Base-by-base conservation (phyloP, 2,329 filamentous ascomycete species). In the Claviceps spartinae region DNA sequence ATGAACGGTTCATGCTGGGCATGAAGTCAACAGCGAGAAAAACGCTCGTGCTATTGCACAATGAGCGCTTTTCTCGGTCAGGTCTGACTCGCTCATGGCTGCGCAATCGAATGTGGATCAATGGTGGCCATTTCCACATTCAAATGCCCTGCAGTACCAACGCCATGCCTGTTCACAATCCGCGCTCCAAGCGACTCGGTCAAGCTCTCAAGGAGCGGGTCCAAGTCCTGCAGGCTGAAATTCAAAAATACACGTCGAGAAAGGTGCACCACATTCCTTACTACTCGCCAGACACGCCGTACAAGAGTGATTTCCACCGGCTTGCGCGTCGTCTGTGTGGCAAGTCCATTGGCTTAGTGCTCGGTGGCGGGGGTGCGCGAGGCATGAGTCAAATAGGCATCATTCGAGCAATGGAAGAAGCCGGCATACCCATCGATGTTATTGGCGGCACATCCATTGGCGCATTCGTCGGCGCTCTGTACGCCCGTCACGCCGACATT, bases 21-120 rank as follows among this genome's bases (percentile, higher is more conserved):
- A 96, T 95, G 75, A 97, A 98, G 67, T 96, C 91, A 0, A 98
- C 93, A 0, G 91, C 93, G 0, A 79, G 91, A 49, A 98, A 97
- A 65, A 87, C 94, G 56, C 74, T 98, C 2, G 89, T 98, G 1
- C 71, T 98, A 24, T 71, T 98, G 2, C 94, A 98, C 64, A 74
- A 86, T 0, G 93, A 98, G 61, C 79, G 90, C 48, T 97, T 90
- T 66, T 95, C 88, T 44, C 76, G 79, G 0, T 83, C 89, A 4
- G 93, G 93, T 0, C 67, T 95, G 38, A 96, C 93, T 0, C 76
- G 93, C 49, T 81, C 85, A 36, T 98, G 93, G 93, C 71, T 98
- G 14, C 82, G 84, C 55, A 96, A 95, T 61, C 84, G 93, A 1
- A 83, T 95, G 55, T 98, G 93, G 93, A 93, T 98, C 67, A 98